Conservation (phyloP, 805 yeast species). For the Wickerhamomyces xylosicus region DNA sequence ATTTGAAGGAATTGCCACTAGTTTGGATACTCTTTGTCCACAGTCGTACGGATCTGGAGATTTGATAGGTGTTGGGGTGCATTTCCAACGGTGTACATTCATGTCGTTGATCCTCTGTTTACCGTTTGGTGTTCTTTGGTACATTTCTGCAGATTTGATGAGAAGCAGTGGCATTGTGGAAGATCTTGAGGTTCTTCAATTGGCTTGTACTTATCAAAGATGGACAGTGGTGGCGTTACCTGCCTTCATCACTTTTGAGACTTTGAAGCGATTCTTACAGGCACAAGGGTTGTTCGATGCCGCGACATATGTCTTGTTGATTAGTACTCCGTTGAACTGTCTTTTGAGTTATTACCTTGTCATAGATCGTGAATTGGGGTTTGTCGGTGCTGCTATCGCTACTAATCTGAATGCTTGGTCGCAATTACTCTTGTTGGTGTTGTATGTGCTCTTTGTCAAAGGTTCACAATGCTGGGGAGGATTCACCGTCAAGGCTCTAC, state of each 20-base stretch:
- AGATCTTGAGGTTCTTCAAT: slow-evolving; percentile 38
- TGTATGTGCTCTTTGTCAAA: slow-evolving; percentile 41
- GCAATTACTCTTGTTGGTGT: slow-evolving; percentile 40
- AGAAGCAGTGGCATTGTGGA: slow-evolving; percentile 30
- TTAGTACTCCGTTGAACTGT: slow-evolving; percentile 58
- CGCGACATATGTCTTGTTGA: slow-evolving; percentile 54
- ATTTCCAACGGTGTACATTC: slow-evolving; percentile 59
- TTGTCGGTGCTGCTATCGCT: slow-evolving; percentile 68
- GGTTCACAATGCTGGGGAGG: slow-evolving; percentile 28
- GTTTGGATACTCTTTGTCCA: slow-evolving; percentile 74
- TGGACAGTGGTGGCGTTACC: slow-evolving; percentile 63
- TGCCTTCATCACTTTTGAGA: slow-evolving; percentile 68
- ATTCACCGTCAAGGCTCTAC: slow-evolving; percentile 7
- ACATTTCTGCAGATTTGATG: slow-evolving; percentile 39
- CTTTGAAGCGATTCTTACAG: slow-evolving; percentile 72
- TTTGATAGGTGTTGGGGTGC: slow-evolving; percentile 57
- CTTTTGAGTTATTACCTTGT: slow-evolving; percentile 53
- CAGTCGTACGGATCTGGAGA: slow-evolving; percentile 81
- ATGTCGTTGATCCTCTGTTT: slow-evolving; percentile 33
- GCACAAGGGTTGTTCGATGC: slow-evolving; percentile 86
- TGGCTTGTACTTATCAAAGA: slow-evolving; percentile 51
- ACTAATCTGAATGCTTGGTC: slow-evolving; percentile 56
- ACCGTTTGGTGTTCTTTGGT: slow-evolving; percentile 50
- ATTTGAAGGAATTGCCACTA: slow-evolving; percentile 75
- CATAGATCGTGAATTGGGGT: slow-evolving; percentile 64